Evolutionary conservation across 345 rosid genomes (phyloP).

Genomic region (Melastoma malabathricum): DNA sequence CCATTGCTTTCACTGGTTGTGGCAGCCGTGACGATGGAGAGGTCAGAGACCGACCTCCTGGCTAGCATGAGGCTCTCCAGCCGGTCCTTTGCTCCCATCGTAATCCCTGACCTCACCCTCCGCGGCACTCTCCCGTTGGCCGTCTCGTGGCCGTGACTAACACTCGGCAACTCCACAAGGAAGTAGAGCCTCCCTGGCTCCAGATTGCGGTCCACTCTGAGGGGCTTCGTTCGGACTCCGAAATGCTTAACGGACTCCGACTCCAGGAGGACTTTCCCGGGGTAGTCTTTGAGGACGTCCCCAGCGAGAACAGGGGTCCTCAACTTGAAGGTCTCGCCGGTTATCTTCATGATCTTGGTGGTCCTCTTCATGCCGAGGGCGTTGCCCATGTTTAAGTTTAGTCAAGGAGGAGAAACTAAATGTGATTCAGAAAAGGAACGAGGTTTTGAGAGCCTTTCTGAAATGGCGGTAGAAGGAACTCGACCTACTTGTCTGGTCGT

Average conservation of each 20-base stretch:
- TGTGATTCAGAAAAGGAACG: too few species aligned
- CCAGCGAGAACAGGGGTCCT: slow-evolving; percentile 74
- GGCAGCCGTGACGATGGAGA: slow-evolving; percentile 32
- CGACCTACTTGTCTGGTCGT: too few species aligned
- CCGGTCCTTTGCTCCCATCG: slow-evolving; percentile 79
- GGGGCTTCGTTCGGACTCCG: slow-evolving; percentile 65
- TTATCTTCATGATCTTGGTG: slow-evolving; percentile 68
- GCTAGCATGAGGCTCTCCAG: slow-evolving; percentile 70
- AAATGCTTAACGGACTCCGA: slow-evolving; percentile 67
- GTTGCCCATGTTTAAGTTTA: slow-evolving; percentile 48
- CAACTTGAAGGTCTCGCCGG: slow-evolving; percentile 72
- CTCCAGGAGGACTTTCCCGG: slow-evolving; percentile 61
- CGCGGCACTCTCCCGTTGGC: slow-evolving; percentile 32
- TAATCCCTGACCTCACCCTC: slow-evolving; percentile 64
- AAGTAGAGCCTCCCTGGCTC: slow-evolving; percentile 72
- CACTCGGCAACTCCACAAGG: slow-evolving; percentile 51
- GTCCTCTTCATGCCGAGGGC: slow-evolving; percentile 43
- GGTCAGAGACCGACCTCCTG: slow-evolving; percentile 69
- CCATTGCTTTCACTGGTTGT: neutral
- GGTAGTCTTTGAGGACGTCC: slow-evolving; percentile 47
- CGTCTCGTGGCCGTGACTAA: slow-evolving; percentile 1
- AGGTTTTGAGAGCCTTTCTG: neutral
- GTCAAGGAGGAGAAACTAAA: too few species aligned
- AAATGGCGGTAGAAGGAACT: too few species aligned
- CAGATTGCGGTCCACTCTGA: slow-evolving; percentile 40